Conservation (phyloP, 164 flowering plant genomes). For the Umbellularia californica region DNA sequence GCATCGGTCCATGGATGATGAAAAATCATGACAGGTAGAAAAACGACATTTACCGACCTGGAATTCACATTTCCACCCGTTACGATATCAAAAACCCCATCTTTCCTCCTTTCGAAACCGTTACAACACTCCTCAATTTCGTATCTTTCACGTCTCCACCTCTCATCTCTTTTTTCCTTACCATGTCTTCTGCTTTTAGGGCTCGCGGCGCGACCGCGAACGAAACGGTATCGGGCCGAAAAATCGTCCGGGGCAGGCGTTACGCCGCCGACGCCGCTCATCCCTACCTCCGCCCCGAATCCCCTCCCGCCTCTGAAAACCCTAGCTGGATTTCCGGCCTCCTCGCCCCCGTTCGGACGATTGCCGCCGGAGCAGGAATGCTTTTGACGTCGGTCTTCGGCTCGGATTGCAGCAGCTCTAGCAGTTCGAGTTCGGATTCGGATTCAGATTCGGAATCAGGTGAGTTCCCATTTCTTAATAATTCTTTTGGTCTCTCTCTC, state of each 20-base stretch:
- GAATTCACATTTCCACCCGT: too few relatives aligned
- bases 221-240: slow-evolving; percentile 1
- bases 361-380: slow-evolving; percentile 4
- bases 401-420: neutral
- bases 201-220: neutral
- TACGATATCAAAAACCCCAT: too few relatives aligned
- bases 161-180: neutral
- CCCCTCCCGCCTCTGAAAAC: slow-evolving; percentile 2
- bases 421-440: neutral
- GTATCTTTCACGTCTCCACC: neutral
- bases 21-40: too few relatives aligned
- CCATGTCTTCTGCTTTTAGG: slow-evolving; percentile 3
- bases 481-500: neutral
- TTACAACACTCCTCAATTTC: too few relatives aligned
- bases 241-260: slow-evolving; percentile 5
- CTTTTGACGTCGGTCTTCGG: neutral
- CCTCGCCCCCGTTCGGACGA: neutral
- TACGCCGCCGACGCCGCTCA: neutral
- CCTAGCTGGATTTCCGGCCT: slow-evolving; percentile 2
- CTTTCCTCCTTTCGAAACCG: too few relatives aligned
- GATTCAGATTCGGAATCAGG: neutral
- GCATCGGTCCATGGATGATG: too few relatives aligned
- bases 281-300: neutral
- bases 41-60: too few relatives aligned
- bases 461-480: neutral